phyloP scores from a whole-genome alignment of 257 asterid genomes.

The Paulownia fortunei region DNA sequence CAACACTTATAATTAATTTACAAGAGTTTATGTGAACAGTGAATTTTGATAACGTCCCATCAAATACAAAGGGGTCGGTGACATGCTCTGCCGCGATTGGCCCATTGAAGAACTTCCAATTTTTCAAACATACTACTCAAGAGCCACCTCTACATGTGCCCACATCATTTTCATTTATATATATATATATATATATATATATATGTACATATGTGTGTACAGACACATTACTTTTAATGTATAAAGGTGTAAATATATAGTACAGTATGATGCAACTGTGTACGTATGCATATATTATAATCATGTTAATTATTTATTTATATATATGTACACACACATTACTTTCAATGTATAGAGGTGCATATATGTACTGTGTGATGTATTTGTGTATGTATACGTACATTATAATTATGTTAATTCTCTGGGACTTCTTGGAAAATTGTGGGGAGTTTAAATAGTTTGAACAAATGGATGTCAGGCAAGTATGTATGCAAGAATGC shows the following conservation, averaged over 20 bases:
- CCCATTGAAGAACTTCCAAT: neutral
- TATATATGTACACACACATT: no score
- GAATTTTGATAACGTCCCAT: constrained; percentile 30
- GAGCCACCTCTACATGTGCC: constrained; percentile 26
- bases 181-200: neutral
- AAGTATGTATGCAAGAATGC: neutral
- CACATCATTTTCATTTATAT: constrained; percentile 15
- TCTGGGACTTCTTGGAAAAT: constrained; percentile 13
- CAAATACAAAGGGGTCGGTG: constrained; percentile 21
- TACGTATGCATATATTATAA: neutral
- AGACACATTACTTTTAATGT: neutral
- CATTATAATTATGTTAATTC: neutral
- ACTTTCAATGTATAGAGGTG: no score
- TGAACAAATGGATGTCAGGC: neutral
- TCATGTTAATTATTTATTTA: no score
- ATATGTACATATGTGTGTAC: neutral
- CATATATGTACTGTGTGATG: no score
- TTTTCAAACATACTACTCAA: constrained; percentile 17
- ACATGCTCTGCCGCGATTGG: constrained; percentile 12
- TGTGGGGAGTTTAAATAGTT: neutral
- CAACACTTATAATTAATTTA: neutral
- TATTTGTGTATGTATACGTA: no score
- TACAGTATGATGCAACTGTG: constrained; percentile 2
- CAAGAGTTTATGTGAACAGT: neutral
- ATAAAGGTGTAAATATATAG: neutral